These are phyloP conservation scores for Alternaria hordeiaustralica DNA, from an alignment of 2,329 filamentous ascomycete species.

Conservation along the genomic window DNA sequence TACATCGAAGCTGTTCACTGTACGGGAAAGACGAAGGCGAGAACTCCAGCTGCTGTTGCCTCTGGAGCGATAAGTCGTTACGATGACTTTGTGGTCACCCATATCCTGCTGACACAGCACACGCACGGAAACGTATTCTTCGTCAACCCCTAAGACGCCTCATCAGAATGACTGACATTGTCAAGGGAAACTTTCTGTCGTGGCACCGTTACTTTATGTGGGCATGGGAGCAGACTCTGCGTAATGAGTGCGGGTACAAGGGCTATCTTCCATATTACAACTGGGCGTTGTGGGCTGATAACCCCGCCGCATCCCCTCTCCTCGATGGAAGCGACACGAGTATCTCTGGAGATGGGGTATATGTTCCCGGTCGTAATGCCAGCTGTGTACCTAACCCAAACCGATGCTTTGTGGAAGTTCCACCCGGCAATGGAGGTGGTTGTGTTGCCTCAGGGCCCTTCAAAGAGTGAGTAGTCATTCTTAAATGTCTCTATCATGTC, in stretches of 20 bases:
- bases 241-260: slow-evolving; percentile 43
- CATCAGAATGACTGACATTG: neutral
- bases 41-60: slow-evolving; percentile 29
- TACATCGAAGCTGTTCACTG: slow-evolving; percentile 46
- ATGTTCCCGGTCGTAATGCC: neutral
- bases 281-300: slow-evolving; percentile 5
- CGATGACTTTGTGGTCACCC: slow-evolving; percentile 41
- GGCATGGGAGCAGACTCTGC: slow-evolving; percentile 50
- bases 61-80: slow-evolving; percentile 39
- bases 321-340: slow-evolving; percentile 7
- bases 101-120: slow-evolving; percentile 37
- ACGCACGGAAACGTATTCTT: slow-evolving; percentile 37
- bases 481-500: neutral
- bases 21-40: slow-evolving; percentile 26
- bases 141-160: neutral
- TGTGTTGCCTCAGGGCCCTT: slow-evolving; percentile 61
- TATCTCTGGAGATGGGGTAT: slow-evolving; percentile 3
- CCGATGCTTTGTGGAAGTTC: slow-evolving; percentile 1
- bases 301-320: slow-evolving; percentile 1
- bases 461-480: slow-evolving; percentile 42
- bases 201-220: slow-evolving; percentile 53
- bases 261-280: slow-evolving; percentile 9
- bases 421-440: slow-evolving; percentile 59
- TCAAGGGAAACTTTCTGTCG: slow-evolving; percentile 35
- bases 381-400: neutral